Base-by-base conservation (phyloP, 2,329 filamentous ascomycete species). In the Ploettnerulaceae sp. region DNA sequence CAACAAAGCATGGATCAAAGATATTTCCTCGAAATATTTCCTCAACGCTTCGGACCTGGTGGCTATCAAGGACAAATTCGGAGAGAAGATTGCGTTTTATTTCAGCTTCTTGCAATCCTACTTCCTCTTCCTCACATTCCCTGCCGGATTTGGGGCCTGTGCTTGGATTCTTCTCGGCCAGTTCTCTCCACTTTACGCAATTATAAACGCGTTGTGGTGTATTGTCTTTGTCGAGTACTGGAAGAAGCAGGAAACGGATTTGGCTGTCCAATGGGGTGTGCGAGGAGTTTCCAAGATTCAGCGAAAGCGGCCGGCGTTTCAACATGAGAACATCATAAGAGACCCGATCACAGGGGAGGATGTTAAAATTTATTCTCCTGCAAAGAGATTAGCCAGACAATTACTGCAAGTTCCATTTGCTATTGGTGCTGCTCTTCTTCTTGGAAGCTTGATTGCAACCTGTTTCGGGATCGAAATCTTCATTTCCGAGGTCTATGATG, bases 381-480 rank as follows among this genome's bases (percentile, higher is more conserved):
- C 72, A 18, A 82, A 81, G 61, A 74, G 84, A 42, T 68, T 86
- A 6, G 64, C 74, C 41, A 71, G 82, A 32, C 84, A 88, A 59
- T 60, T 84, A 22, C 66, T 85, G 14, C 77, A 85, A 52, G 66
- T 86, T 2, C 83, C 83, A 0, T 96, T 98, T 67, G 87, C 88
- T 0, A 64, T 94, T 4, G 73, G 80, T 8, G 90, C 89, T 24
- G 71, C 83, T 6, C 48, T 81, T 18, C 77, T 85, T 1, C 75
- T 97, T 5, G 91, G 91, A 1, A 81, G 81, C 14, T 72, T 97
- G 57, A 95, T 97, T 54, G 81, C 86, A 9, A 80, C 80, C 11
- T 93, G 88, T 62, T 97, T 97, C 65, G 86, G 83, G 6, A 87
- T 96, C 51, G 93, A 98, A 64, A 88, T 97, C 24, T 96, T 97